Evolutionary conservation across 352 stramenopile genomes (phyloP).

Genomic region (Phytopythium boreale): DNA sequence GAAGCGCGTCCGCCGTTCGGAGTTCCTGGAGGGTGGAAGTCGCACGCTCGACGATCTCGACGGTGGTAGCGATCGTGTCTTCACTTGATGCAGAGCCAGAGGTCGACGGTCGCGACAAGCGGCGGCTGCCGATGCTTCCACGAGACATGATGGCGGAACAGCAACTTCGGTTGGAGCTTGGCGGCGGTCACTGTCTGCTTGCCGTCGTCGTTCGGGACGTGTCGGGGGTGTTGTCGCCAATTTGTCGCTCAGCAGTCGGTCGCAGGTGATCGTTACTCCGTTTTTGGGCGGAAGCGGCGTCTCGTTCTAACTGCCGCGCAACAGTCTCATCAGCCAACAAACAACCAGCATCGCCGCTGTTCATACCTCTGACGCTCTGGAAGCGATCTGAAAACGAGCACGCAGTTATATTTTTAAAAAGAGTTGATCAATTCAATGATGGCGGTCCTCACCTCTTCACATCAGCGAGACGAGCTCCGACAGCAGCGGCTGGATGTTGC

Average conservation of each 20-base stretch:
- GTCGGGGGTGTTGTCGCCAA: background rate
- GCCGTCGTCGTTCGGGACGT: background rate
- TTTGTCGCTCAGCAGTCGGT: background rate
- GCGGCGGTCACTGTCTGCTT: background rate
- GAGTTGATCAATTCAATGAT: background rate
- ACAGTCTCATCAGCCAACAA: background rate
- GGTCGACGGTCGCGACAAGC: background rate
- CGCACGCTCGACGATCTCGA: constrained; percentile 39
- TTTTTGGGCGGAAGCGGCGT: background rate
- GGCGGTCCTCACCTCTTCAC: constrained; percentile 11
- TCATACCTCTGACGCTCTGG: background rate
- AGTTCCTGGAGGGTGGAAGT: constrained; percentile 33
- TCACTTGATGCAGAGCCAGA: background rate
- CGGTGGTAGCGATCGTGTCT: constrained; percentile 17
- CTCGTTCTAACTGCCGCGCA: background rate
- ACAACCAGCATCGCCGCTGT: background rate
- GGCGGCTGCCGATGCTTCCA: background rate
- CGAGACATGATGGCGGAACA: background rate
- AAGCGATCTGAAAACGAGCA: background rate
- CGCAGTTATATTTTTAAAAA: constrained; percentile 3
- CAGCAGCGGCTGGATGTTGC: constrained; percentile 46
- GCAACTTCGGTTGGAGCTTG: background rate
- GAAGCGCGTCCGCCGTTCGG: constrained; percentile 22
- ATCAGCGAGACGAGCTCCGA: constrained; percentile 65
- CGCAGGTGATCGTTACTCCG: background rate